Conservation (phyloP, 441 rosid genomes). For the Eruca vesicaria region DNA sequence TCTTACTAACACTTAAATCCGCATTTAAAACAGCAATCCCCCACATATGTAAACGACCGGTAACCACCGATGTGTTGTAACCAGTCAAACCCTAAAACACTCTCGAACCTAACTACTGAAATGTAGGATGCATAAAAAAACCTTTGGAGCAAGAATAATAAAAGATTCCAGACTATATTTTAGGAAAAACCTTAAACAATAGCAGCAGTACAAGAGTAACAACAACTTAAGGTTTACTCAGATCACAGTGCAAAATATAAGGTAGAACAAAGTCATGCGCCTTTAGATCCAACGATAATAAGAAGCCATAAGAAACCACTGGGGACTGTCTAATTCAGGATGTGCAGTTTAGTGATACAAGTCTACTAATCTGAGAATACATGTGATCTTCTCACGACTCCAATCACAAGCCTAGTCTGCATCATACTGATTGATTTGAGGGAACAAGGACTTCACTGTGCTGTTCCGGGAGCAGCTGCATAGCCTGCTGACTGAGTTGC, state of each 20-base stretch:
- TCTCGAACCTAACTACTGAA: neutral
- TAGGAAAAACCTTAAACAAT: neutral
- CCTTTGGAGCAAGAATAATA: neutral
- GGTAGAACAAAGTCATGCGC: neutral
- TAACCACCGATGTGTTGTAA: too few relatives aligned
- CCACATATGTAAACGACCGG: too few relatives aligned
- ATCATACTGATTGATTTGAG: conserved; percentile 58
- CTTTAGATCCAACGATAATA: conserved; percentile 2
- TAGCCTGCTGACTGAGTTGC: conserved; percentile 55
- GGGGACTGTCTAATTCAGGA: conserved; percentile 1
- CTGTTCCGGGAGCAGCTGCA: conserved; percentile 54
- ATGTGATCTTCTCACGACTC: conserved; percentile 32
- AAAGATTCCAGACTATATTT: neutral
- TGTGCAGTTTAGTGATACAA: conserved; percentile 15
- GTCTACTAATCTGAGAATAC: conserved; percentile 7
- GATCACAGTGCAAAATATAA: conserved; percentile 1
- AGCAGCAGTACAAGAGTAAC: conserved; percentile 1
- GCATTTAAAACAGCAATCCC: too few relatives aligned
- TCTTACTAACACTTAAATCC: too few relatives aligned
- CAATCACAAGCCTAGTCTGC: conserved; percentile 55
- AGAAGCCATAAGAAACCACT: neutral
- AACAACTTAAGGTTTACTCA: conserved; percentile 2
- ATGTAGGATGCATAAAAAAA: neutral
- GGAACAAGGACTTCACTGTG: conserved; percentile 47
- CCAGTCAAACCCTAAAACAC: too few relatives aligned